phyloP scores from a whole-genome alignment of 208 protist genomes.

The Leishmania arabica region DNA sequence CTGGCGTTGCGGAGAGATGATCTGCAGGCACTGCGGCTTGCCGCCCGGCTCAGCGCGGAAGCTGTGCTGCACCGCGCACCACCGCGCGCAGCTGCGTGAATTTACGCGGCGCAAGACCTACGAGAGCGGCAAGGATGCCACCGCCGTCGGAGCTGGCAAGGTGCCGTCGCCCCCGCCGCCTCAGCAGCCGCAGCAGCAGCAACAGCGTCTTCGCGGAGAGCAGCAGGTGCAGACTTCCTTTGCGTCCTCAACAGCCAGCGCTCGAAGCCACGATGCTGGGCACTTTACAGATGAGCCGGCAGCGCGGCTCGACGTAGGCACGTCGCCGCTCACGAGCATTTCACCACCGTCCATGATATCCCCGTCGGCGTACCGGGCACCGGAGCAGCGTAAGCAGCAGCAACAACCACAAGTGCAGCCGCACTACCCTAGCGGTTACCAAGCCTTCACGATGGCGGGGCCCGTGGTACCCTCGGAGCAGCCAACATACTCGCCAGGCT shows the following conservation, averaged over 20 bases:
- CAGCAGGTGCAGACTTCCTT: conserved; percentile 34
- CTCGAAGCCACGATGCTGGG: background rate
- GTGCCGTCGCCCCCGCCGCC: background rate
- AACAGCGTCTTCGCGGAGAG: conserved; percentile 8
- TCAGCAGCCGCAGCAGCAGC: background rate
- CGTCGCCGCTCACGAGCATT: conserved; percentile 14
- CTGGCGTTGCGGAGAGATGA: conserved; percentile 42
- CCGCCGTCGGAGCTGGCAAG: background rate
- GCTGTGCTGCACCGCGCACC: conserved; percentile 46
- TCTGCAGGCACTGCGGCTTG: conserved; percentile 64
- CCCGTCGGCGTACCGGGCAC: conserved; percentile 19
- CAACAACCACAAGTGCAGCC: background rate
- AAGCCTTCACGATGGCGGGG: background rate
- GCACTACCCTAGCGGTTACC: conserved; percentile 1
- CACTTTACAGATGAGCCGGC: background rate
- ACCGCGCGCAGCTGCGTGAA: conserved; percentile 29
- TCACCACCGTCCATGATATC: conserved; percentile 14
- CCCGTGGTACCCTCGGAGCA: background rate
- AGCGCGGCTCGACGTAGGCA: conserved; percentile 14
- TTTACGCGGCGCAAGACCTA: conserved; percentile 4
- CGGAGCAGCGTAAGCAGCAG: background rate
- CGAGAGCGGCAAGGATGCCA: background rate
- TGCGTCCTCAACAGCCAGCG: background rate
- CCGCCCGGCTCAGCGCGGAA: conserved; percentile 18
- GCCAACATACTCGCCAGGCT: background rate